Evolutionary conservation across 1,284 basidiomycete species (phyloP).

Genomic region (Hypsizygus ulmarius): DNA sequence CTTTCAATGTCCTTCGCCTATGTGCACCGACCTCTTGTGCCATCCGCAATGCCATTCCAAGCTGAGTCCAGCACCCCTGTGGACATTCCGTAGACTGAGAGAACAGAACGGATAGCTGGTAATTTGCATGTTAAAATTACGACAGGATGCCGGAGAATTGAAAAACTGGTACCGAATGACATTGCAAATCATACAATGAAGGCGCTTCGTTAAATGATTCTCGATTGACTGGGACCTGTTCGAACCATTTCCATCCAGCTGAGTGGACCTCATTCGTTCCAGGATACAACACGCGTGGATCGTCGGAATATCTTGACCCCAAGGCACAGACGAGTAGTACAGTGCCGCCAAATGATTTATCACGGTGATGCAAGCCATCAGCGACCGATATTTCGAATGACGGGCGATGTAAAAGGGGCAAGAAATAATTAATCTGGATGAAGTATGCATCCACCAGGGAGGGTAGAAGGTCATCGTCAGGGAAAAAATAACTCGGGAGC

Average conservation of each 20-base stretch:
- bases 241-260: conserved; percentile 75
- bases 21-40: conserved; percentile 57
- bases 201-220: conserved; percentile 58
- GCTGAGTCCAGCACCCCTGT: conserved; percentile 57
- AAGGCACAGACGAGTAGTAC: conserved; percentile 76
- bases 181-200: conserved; percentile 68
- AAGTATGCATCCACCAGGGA: conserved; percentile 74
- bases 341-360: conserved; percentile 64
- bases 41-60: conserved; percentile 56
- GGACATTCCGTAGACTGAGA: conserved; percentile 35
- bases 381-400: conserved; percentile 65
- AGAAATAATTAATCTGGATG: conserved; percentile 51
- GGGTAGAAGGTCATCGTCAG: conserved; percentile 58
- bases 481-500: conserved; percentile 41
- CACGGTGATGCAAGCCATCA: conserved; percentile 55
- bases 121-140: conserved; percentile 13
- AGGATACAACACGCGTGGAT: conserved; percentile 59
- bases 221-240: conserved; percentile 59
- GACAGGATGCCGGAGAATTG: conserved; percentile 8
- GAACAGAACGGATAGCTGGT: conserved; percentile 35
- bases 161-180: conserved; percentile 39
- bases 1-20: conserved; percentile 32
- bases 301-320: conserved; percentile 67
- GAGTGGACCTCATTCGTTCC: conserved; percentile 50
- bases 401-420: conserved; percentile 77